These are phyloP conservation scores for Botryotinia convoluta DNA, from an alignment of 2,329 filamentous ascomycete genomes.

Conservation along the genomic window DNA sequence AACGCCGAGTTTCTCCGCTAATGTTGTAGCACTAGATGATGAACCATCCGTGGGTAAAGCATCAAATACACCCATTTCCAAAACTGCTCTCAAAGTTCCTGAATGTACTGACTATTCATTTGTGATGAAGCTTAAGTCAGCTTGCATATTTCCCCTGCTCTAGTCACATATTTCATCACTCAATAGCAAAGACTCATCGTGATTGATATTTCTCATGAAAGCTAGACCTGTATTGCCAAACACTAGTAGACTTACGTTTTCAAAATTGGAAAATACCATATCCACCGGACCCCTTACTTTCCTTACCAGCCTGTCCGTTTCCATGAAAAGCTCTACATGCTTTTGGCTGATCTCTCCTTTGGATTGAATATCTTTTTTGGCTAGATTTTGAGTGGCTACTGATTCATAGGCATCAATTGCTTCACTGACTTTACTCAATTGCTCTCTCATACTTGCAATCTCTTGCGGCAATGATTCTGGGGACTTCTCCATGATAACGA, in stretches of 20 bases:
- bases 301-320: constrained; percentile 6
- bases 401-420: constrained; percentile 11
- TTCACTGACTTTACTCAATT: constrained; percentile 8
- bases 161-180: background rate
- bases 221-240: background rate
- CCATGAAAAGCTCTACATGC: constrained; percentile 15
- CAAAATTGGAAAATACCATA: constrained; percentile 18
- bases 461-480: constrained; percentile 11
- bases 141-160: background rate
- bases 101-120: constrained; percentile 16
- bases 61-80: constrained; percentile 34
- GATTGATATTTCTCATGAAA: background rate
- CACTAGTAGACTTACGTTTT: constrained; percentile 9
- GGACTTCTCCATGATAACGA: constrained; percentile 3
- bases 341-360: constrained; percentile 4
- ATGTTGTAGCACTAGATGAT: constrained; percentile 22
- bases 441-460: constrained; percentile 14
- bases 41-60: constrained; percentile 27
- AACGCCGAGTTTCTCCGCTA: constrained; percentile 29
- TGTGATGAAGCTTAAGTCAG: constrained; percentile 10
- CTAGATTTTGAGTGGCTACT: background rate
- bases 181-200: background rate
- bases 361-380: background rate
- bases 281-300: constrained; percentile 13
- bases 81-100: constrained; percentile 24